Percentiles rank a stretch among this genome's conserved stretches.
These are phyloP conservation scores for Fistulifera pelliculosa DNA, from an alignment of 108 stramenopile genomes.

Conservation along the genomic window DNA sequence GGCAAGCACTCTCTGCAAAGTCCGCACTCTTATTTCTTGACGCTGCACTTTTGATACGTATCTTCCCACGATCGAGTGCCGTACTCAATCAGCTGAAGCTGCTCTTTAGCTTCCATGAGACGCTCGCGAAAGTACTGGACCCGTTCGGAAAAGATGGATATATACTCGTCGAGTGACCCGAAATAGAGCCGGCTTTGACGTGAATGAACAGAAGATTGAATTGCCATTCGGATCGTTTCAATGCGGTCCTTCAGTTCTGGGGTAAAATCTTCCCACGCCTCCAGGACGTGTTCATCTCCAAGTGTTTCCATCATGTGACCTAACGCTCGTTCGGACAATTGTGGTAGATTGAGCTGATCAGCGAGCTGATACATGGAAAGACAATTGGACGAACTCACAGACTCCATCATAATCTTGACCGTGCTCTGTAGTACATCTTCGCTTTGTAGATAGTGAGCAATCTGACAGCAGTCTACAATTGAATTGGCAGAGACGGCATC, in stretches of 20 bases:
- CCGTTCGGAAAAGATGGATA: constrained; percentile 47
- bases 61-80: constrained; percentile 3
- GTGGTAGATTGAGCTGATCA: constrained; percentile 47
- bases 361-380: constrained; percentile 56
- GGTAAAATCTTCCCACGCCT: constrained; percentile 14
- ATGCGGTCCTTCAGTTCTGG: constrained; percentile 24
- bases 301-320: constrained; percentile 29
- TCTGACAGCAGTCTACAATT: constrained; percentile 52
- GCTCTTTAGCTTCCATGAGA: constrained; percentile 31
- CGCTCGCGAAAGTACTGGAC: constrained; percentile 40
- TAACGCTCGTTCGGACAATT: constrained; percentile 44
- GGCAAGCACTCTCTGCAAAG: constrained; percentile 15
- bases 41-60: constrained; percentile 25
- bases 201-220: constrained; percentile 12
- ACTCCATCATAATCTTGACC: constrained; percentile 28
- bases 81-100: constrained; percentile 3
- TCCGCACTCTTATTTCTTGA: constrained; percentile 26
- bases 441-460: constrained; percentile 68
- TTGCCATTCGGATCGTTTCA: constrained; percentile 17
- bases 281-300: constrained; percentile 4
- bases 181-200: constrained; percentile 23
- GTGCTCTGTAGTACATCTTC: constrained; percentile 25
- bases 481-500: constrained; percentile 17
- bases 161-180: constrained; percentile 34
- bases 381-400: constrained; percentile 62